These are phyloP conservation scores for Periglandula ipomoeae DNA, from an alignment of 2,329 filamentous ascomycete genomes.

Conservation along the genomic window DNA sequence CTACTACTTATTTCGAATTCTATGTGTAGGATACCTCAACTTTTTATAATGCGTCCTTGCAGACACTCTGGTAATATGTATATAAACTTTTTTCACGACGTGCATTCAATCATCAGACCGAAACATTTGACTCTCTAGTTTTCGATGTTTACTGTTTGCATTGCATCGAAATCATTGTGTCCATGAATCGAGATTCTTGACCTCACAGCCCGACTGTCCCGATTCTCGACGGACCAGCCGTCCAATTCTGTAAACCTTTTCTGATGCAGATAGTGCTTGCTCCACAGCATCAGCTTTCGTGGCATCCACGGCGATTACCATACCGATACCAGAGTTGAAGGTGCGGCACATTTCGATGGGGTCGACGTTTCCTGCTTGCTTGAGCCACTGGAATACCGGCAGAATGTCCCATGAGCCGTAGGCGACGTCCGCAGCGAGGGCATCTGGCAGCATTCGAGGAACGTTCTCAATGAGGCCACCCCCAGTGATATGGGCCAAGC, in stretches of 20 bases:
- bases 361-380: conserved; percentile 59
- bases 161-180: not conserved
- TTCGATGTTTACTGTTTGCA: not conserved
- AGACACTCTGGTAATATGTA: too few relatives aligned
- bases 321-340: conserved; percentile 92
- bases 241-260: conserved; percentile 71
- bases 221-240: conserved; percentile 51
- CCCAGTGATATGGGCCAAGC: conserved; percentile 93
- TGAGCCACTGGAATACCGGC: conserved; percentile 80
- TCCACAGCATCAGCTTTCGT: conserved; percentile 53
- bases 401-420: conserved; percentile 67
- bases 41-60: too few relatives aligned
- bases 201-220: conserved; percentile 22
- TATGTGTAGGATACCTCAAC: too few relatives aligned
- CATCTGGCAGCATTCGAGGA: conserved; percentile 77
- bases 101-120: not conserved
- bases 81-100: too few relatives aligned
- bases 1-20: too few relatives aligned
- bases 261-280: conserved; percentile 51
- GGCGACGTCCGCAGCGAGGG: conserved; percentile 74
- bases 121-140: not conserved
- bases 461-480: conserved; percentile 91
- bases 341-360: conserved; percentile 78
- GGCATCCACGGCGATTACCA: conserved; percentile 75
- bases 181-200: conserved; percentile 27